Conservation (phyloP, 169 alveolate species). For the Miamiensis avidus region DNA sequence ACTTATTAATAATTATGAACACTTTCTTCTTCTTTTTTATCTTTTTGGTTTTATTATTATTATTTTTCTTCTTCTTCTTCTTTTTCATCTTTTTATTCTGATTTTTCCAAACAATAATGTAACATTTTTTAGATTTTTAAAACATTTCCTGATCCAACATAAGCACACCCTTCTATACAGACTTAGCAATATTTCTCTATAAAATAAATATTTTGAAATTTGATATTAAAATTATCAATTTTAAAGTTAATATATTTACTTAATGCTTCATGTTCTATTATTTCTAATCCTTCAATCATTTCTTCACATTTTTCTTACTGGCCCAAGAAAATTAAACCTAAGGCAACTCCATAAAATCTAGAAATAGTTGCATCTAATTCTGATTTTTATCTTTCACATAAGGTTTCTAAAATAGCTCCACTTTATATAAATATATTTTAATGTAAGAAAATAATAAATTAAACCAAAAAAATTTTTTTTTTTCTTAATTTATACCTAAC, state of each 20-base stretch:
- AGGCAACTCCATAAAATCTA: constrained; percentile 80
- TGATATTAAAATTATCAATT: not conserved
- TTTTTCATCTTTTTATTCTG: constrained; percentile 54
- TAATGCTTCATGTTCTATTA: constrained; percentile 51
- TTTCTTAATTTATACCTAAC: constrained; percentile 77
- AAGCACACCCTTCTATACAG: constrained; percentile 94
- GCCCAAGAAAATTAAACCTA: constrained; percentile 84
- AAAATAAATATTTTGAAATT: not conserved
- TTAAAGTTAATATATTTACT: constrained; percentile 19
- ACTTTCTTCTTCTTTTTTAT: not conserved
- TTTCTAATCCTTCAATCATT: constrained; percentile 50
- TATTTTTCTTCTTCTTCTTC: constrained; percentile 10
- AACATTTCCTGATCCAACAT: constrained; percentile 99
- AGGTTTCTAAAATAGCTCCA: constrained; percentile 87
- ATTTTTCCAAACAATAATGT: constrained; percentile 86
- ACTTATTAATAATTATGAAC: constrained; percentile 57
- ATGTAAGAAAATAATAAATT: too few relatives aligned
- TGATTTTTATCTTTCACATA: constrained; percentile 85
- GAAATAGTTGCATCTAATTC: constrained; percentile 68
- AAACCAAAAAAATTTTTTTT: not conserved
- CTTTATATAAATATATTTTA: not conserved
- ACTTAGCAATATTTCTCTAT: constrained; percentile 70
- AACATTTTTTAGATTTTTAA: constrained; percentile 94
- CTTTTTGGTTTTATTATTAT: constrained; percentile 32
- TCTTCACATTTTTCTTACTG: constrained; percentile 73